Percentiles rank a stretch among this genome's conserved stretches.
phyloP scores from a whole-genome alignment of 2,329 filamentous ascomycete species.

The Bretziella fagacearum region DNA sequence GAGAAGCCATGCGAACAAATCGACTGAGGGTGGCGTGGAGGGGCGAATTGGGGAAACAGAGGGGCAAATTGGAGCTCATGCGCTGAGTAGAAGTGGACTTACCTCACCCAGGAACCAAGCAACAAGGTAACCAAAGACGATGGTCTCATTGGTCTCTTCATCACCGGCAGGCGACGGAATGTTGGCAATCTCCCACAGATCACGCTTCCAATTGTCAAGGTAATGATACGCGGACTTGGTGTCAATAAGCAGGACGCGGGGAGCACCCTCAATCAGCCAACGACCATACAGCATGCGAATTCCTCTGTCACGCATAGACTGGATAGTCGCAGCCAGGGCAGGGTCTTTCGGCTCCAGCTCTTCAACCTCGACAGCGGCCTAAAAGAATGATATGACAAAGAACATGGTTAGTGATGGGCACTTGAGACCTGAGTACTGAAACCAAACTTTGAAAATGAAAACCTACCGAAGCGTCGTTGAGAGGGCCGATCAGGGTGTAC shows the following conservation, averaged over 20 bases:
- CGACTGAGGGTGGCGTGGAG: neutral
- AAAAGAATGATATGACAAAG: neutral
- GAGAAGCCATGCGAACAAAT: neutral
- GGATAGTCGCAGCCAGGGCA: slow-evolving; percentile 65
- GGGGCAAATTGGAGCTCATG: neutral
- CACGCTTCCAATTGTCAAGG: slow-evolving; percentile 90
- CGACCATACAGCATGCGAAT: slow-evolving; percentile 82
- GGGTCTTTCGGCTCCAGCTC: slow-evolving; percentile 70
- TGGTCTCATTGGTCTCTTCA: slow-evolving; percentile 90
- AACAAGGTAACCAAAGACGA: slow-evolving; percentile 92
- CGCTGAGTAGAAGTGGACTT: slow-evolving; percentile 20
- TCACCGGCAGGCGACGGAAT: slow-evolving; percentile 89
- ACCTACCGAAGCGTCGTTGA: slow-evolving; percentile 76
- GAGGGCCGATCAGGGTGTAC: slow-evolving; percentile 86
- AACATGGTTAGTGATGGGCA: slow-evolving; percentile 1
- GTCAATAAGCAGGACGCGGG: slow-evolving; percentile 83
- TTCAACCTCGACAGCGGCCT: slow-evolving; percentile 97
- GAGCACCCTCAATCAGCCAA: slow-evolving; percentile 95
- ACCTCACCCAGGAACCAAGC: slow-evolving; percentile 98
- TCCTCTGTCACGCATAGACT: slow-evolving; percentile 82
- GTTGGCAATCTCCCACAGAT: slow-evolving; percentile 81
- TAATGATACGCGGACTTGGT: slow-evolving; percentile 84
- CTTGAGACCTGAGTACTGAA: neutral
- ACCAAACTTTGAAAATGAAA: neutral
- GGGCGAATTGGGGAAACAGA: neutral